A percentile compares a stretch with the other conserved stretches of the same genome.
Evolutionary conservation across 495 filamentous ascomycete genomes (phyloP).

Genomic region (Talaromyces wortmannii): DNA sequence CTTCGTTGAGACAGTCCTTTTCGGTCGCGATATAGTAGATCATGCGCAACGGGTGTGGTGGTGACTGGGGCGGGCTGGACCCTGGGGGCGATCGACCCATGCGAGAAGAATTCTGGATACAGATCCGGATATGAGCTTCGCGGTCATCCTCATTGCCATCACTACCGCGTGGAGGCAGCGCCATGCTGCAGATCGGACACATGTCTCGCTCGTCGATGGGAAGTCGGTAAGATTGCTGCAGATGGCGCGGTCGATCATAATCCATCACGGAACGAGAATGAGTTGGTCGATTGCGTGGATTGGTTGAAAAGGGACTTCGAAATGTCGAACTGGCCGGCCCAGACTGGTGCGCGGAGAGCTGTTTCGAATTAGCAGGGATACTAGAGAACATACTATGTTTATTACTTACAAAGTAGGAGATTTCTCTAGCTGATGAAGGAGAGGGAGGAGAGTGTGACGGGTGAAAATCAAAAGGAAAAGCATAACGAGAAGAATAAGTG

Average conservation of each 20-base stretch:
- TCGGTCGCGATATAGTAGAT: conserved; percentile 75
- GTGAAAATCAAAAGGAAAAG: neutral
- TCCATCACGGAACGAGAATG: conserved; percentile 1
- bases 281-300: neutral
- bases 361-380: neutral
- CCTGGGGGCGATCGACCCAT: conserved; percentile 10
- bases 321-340: neutral
- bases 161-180: conserved; percentile 58
- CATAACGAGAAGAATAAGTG: neutral
- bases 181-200: conserved; percentile 79
- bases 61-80: conserved; percentile 11
- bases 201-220: conserved; percentile 73
- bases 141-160: conserved; percentile 57
- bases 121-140: conserved; percentile 70
- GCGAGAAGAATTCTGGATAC: conserved; percentile 49
- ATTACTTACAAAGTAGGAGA: neutral
- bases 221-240: conserved; percentile 17
- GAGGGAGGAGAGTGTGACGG: neutral
- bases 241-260: conserved; percentile 11
- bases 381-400: neutral
- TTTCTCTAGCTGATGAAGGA: neutral
- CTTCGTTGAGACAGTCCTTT: conserved; percentile 79
- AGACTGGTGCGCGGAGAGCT: conserved; percentile 1
- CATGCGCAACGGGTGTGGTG: conserved; percentile 38
- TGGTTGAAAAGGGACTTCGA: neutral